Conservation (phyloP, 2,329 filamentous ascomycete genomes). For the Fusarium sp. region DNA sequence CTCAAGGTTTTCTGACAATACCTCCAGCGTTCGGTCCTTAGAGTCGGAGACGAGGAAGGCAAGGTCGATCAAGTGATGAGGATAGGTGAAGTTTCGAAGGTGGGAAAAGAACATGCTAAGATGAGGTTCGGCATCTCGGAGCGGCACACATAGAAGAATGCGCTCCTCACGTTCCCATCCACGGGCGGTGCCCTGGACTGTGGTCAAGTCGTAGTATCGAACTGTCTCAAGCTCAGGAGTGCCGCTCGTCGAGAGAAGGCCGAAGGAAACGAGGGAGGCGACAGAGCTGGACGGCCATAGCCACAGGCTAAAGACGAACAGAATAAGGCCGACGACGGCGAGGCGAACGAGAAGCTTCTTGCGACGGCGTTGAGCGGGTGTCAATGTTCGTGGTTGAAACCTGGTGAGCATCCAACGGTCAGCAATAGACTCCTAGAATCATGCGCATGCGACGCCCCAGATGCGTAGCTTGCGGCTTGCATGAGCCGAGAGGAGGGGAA, state of each 20-base stretch:
- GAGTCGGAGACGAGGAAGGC: conserved; percentile 98
- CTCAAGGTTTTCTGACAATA: conserved; percentile 81
- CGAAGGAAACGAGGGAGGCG: conserved; percentile 75
- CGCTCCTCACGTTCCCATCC: conserved; percentile 98
- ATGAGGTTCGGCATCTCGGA: conserved; percentile 92
- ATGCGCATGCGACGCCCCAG: not conserved
- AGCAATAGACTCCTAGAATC: conserved; percentile 15
- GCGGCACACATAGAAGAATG: conserved; percentile 92
- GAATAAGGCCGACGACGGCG: conserved; percentile 66
- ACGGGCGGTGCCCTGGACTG: conserved; percentile 89
- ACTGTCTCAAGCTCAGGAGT: conserved; percentile 91
- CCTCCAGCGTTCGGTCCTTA: conserved; percentile 86
- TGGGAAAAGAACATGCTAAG: conserved; percentile 99
- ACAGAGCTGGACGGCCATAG: conserved; percentile 76
- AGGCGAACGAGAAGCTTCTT: conserved; percentile 79
- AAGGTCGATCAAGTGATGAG: conserved; percentile 94
- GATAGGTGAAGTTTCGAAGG: conserved; percentile 95
- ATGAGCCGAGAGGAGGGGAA: not conserved
- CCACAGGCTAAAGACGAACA: conserved; percentile 78
- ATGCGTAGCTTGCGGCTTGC: not conserved
- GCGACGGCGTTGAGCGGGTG: conserved; percentile 77
- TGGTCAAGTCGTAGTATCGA: conserved; percentile 94
- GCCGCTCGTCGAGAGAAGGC: conserved; percentile 74
- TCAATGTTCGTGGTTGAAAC: conserved; percentile 86
- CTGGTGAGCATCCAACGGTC: conserved; percentile 35